phyloP scores from a whole-genome alignment of 202 grass and related monocot genomes.

The Musa balbisiana region DNA sequence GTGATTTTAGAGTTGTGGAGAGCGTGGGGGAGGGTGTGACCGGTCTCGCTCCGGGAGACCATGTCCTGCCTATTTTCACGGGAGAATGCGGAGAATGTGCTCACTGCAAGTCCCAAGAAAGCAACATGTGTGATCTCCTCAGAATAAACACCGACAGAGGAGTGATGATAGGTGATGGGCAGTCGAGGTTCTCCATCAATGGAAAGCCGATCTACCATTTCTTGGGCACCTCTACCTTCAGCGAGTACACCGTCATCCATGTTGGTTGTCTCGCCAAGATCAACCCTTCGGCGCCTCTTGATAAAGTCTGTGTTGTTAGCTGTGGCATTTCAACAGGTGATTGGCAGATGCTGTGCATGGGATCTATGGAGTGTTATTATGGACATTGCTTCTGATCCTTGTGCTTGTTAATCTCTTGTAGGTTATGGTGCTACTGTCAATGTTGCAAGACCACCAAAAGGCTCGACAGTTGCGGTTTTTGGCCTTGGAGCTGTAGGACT shows the following conservation, averaged over 20 bases:
- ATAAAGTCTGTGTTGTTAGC: conserved; percentile 7
- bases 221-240: conserved; percentile 5
- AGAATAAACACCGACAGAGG: conserved; percentile 10
- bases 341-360: neutral
- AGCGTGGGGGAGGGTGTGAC: conserved; percentile 2
- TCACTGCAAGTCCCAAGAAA: conserved; percentile 1
- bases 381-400: neutral
- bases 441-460: conserved; percentile 10
- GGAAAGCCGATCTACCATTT: conserved; percentile 10
- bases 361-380: neutral
- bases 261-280: conserved; percentile 2
- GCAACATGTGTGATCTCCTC: conserved; percentile 10
- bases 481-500: conserved; percentile 4
- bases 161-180: neutral
- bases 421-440: conserved; percentile 6
- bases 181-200: conserved; percentile 7
- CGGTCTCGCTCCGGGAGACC: conserved; percentile 5
- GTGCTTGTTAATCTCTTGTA: neutral
- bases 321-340: conserved; percentile 15
- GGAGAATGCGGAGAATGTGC: conserved; percentile 3
- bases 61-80: conserved; percentile 6
- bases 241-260: conserved; percentile 9
- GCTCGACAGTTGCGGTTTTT: conserved; percentile 9
- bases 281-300: conserved; percentile 2
- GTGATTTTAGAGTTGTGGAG: conserved; percentile 3